These are phyloP conservation scores for Xylaria sp. DNA, from an alignment of 2,329 filamentous ascomycete species.

Conservation along the genomic window DNA sequence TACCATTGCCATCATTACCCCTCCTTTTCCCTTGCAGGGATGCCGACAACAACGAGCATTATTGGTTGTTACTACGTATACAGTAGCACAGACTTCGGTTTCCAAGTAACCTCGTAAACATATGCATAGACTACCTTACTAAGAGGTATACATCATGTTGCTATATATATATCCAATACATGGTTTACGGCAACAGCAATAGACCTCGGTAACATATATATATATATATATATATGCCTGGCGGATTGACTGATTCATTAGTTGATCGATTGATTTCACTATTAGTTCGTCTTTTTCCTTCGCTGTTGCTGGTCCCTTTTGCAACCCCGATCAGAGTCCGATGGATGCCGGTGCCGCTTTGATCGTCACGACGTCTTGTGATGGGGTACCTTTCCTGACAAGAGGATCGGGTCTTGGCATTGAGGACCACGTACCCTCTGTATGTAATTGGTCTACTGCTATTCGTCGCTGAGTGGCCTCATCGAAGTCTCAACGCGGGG, in stretches of 20 bases:
- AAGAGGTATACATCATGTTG: no score
- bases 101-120: no score
- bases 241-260: no score
- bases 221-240: not conserved
- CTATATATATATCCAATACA: no score
- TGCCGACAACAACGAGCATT: no score
- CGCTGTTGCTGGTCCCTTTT: no score
- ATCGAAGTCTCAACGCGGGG: slow-evolving; percentile 21
- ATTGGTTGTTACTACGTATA: no score
- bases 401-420: not conserved
- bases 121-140: no score
- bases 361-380: slow-evolving; percentile 11
- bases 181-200: no score
- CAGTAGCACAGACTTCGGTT: no score
- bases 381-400: not conserved
- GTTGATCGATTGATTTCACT: no score
- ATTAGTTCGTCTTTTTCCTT: no score
- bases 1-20: not conserved
- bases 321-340: not conserved
- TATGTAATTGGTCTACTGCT: slow-evolving; percentile 24
- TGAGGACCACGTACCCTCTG: not conserved
- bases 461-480: slow-evolving; percentile 15
- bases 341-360: slow-evolving; percentile 17
- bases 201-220: not conserved
- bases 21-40: not conserved